phyloP scores from a whole-genome alignment of 768 basidiomycete species.

The Stropharia rugosoannulata region DNA sequence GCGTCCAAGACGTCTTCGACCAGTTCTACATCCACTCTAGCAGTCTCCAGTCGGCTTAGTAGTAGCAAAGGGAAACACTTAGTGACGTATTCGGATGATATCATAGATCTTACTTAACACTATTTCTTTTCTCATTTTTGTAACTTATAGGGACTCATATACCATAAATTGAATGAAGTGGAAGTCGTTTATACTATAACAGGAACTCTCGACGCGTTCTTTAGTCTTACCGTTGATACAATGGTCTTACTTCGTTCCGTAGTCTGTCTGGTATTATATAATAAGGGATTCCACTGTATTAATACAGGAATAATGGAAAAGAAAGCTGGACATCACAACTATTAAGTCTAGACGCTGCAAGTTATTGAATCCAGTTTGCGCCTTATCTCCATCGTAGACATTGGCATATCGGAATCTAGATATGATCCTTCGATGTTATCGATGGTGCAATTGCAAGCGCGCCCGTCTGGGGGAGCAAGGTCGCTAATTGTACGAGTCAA shows the following conservation, averaged over 20 bases:
- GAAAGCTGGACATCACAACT: no score
- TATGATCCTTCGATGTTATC: not conserved
- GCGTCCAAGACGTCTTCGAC: not conserved
- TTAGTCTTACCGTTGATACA: no score
- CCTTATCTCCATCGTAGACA: not conserved
- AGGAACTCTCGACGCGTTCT: no score
- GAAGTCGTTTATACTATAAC: no score
- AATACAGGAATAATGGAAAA: no score
- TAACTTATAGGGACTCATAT: not conserved
- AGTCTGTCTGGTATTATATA: no score
- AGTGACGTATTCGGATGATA: conserved; percentile 9
- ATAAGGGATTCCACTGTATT: no score
- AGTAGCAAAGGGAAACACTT: not conserved
- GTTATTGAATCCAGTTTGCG: conserved; percentile 4
- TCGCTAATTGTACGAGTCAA: conserved; percentile 8
- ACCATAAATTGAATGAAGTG: no score
- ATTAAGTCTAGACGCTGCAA: not conserved
- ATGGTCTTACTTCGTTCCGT: no score
- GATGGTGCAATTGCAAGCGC: not conserved
- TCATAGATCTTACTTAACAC: conserved; percentile 22
- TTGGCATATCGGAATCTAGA: not conserved
- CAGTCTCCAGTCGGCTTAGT: not conserved
- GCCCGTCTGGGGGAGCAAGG: not conserved
- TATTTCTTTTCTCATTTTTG: not conserved
- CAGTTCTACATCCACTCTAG: not conserved